Evolutionary conservation across 352 stramenopile species (phyloP), one percentile per base, ranked within the genome.

Genomic region (Globisporangium alternatum): DNA sequence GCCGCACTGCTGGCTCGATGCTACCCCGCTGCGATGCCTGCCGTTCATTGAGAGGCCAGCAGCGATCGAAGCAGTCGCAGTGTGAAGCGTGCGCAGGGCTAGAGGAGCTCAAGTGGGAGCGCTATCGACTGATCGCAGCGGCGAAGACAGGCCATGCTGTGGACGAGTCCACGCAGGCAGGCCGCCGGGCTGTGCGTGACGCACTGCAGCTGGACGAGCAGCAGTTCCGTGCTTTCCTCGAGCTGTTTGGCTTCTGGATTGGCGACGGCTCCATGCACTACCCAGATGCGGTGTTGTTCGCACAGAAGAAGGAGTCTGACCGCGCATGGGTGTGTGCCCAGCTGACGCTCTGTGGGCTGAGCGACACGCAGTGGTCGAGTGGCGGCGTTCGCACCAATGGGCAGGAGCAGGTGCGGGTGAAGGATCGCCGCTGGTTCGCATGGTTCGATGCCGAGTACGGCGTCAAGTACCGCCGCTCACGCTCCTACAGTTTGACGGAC

Each of bases 41-140:
- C n/a, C 56, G 43, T 41, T 35, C 55, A 60, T n/a, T 51, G 55
- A 35, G 22, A 13, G 25, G 15, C 15, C 30, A 30, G 37, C 37
- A 60, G 55, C 22, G 21, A 39, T 33, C 37, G 35, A 28, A 51
- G 21, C 56, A 43, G 22, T 30, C 43, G 56, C 41, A 62, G 41
- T 62, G 56, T 44, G 56, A 52, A 39, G 28, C 56, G 43, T 62
- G 56, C 30, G 30, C 41, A 53, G 43, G 41, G 6, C 56, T 33
- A 22, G 56, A 62, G 56, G 12, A 51, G 43, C 56, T 43, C 56
- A 25, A 62, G 56, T 62, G 43, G 41, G 41, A 52, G 39, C 56
- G 43, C 56, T 62, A 62, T 52, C 56, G 56, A 62, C 44, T 62
- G 25, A 31, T 62, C 13, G 56, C 56, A 62, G 56, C 56, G n/a